Evolutionary conservation across 1,284 basidiomycete genomes (phyloP).

Genomic region (Microbotryum violaceum): DNA sequence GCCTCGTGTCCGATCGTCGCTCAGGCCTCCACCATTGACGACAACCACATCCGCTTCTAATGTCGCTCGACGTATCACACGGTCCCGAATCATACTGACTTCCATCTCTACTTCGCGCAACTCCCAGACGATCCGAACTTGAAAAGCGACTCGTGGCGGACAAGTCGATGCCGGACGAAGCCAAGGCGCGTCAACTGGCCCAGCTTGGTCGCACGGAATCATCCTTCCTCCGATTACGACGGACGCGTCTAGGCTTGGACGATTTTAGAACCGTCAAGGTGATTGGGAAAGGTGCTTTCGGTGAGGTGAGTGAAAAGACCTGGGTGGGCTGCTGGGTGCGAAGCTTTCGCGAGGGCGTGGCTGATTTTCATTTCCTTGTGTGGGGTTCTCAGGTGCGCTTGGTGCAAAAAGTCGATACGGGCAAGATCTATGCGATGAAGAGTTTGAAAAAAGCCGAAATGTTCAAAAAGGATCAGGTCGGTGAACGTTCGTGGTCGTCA

Average conservation of each 20-base stretch:
- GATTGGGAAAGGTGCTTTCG: slow-evolving; percentile 97
- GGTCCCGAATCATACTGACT: slow-evolving; percentile 14
- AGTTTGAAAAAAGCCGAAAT: slow-evolving; percentile 95
- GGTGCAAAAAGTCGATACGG: slow-evolving; percentile 94
- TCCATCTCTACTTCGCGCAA: neutral
- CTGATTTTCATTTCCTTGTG: neutral
- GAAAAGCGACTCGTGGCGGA: slow-evolving; percentile 78
- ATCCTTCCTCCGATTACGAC: slow-evolving; percentile 70
- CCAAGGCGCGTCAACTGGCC: slow-evolving; percentile 68
- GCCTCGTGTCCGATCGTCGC: no score
- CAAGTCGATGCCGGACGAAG: slow-evolving; percentile 35
- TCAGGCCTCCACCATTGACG: neutral
- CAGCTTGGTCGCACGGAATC: slow-evolving; percentile 87
- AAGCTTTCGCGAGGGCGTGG: neutral
- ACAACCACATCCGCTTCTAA: slow-evolving; percentile 49
- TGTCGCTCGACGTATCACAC: slow-evolving; percentile 13
- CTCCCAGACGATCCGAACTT: slow-evolving; percentile 73
- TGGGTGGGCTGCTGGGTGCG: neutral
- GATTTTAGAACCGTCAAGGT: slow-evolving; percentile 98
- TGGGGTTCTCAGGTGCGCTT: slow-evolving; percentile 63
- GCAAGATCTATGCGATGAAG: slow-evolving; percentile 99
- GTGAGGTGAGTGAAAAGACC: slow-evolving; percentile 57
- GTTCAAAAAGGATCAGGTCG: slow-evolving; percentile 95
- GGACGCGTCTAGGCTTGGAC: slow-evolving; percentile 84
- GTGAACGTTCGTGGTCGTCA: slow-evolving; percentile 27